These are phyloP conservation scores for Tolypocladium nubicola DNA, from an alignment of 2,329 filamentous ascomycete genomes.

Conservation along the genomic window DNA sequence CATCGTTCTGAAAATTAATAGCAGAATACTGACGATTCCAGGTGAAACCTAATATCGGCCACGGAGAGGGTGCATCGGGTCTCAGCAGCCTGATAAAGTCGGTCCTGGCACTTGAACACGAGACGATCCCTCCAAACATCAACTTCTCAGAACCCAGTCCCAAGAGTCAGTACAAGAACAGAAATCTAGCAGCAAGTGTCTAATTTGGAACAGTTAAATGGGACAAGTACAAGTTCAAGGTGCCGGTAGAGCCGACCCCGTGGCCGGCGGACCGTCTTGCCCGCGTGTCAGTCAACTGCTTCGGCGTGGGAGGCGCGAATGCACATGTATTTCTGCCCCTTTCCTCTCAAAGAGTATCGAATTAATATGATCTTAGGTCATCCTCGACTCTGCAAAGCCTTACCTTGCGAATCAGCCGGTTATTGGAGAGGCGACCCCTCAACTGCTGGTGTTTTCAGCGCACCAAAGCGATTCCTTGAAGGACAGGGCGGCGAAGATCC, in stretches of 20 bases:
- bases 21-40: background rate
- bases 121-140: slow-evolving; percentile 27
- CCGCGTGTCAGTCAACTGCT: slow-evolving; percentile 19
- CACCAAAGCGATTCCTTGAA: background rate
- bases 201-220: background rate
- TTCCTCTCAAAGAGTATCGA: too few species aligned
- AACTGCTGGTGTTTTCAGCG: background rate
- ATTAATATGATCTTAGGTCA: background rate
- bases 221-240: slow-evolving; percentile 11
- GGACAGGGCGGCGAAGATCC: background rate
- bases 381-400: slow-evolving; percentile 4
- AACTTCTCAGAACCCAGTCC: slow-evolving; percentile 22
- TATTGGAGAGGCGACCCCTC: background rate
- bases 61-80: slow-evolving; percentile 32
- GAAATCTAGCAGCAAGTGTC: slow-evolving; percentile 1
- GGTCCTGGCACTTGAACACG: slow-evolving; percentile 27
- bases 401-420: background rate
- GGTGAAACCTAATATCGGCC: slow-evolving; percentile 30
- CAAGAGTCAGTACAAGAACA: slow-evolving; percentile 17
- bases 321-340: slow-evolving; percentile 12
- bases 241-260: slow-evolving; percentile 16
- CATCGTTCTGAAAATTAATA: background rate
- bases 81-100: slow-evolving; percentile 31
- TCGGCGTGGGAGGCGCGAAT: slow-evolving; percentile 25
- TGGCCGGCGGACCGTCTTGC: slow-evolving; percentile 22